Conservation (phyloP, 2,329 filamentous ascomycete species). For the Microascus cirrosus region DNA sequence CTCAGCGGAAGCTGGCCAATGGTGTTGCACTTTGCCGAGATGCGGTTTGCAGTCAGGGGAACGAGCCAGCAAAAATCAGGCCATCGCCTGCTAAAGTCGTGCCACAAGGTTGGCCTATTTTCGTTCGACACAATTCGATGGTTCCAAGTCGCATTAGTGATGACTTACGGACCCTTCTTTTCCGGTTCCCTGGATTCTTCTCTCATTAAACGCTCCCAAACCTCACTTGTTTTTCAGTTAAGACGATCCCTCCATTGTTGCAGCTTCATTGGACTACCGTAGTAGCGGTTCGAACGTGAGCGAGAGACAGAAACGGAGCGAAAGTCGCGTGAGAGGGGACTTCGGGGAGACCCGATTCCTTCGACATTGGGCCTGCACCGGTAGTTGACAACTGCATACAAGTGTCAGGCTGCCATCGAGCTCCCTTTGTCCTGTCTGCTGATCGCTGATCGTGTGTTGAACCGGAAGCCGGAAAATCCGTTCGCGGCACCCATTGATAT, state of each 20-base stretch:
- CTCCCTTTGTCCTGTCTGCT: not conserved
- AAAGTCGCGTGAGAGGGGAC: not conserved
- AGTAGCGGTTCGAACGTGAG: not conserved
- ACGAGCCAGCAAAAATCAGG: constrained; percentile 5
- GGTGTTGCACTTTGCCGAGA: constrained; percentile 1
- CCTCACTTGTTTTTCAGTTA: not conserved
- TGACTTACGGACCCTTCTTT: not conserved
- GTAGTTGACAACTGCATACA: not conserved
- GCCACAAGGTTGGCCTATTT: not conserved
- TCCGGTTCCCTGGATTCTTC: not conserved
- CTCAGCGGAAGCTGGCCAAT: constrained; percentile 2
- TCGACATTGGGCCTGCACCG: not conserved
- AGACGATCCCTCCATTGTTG: not conserved
- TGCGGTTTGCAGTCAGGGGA: constrained; percentile 1
- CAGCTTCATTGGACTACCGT: not conserved
- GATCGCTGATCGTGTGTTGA: not conserved
- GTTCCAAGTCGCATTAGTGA: not conserved
- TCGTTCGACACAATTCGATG: not conserved
- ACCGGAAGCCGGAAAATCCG: not conserved
- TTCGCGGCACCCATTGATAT: not conserved
- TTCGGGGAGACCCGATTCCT: not conserved
- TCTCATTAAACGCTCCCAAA: not conserved
- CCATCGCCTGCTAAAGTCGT: constrained; percentile 4
- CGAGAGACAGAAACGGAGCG: not conserved
- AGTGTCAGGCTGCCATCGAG: not conserved